phyloP scores from a whole-genome alignment of 164 flowering plant species.

The Akebia trifoliata region DNA sequence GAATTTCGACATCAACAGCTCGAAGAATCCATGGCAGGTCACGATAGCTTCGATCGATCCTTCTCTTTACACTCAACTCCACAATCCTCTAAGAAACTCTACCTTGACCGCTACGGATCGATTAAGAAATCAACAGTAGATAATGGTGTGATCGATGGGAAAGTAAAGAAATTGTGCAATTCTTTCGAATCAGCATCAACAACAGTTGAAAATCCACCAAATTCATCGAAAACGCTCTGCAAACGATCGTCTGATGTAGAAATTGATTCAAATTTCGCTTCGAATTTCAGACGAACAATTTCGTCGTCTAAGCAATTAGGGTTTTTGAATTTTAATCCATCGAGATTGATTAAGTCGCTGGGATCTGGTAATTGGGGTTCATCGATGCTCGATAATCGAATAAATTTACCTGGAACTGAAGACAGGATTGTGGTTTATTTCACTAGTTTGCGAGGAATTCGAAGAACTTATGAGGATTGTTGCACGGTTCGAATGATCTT shows the following conservation, averaged over 20 bases:
- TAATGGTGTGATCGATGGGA: constrained; percentile 8
- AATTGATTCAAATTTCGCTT: constrained; percentile 61
- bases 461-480: constrained; percentile 90
- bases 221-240: constrained; percentile 71
- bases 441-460: constrained; percentile 78
- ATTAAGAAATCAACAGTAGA: background rate
- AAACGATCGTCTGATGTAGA: constrained; percentile 62
- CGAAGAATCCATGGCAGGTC: background rate
- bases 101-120: constrained; percentile 6
- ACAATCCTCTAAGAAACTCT: background rate
- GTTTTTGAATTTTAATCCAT: constrained; percentile 5
- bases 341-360: constrained; percentile 11
- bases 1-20: background rate
- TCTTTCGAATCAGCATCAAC: constrained; percentile 8
- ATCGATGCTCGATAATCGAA: constrained; percentile 9
- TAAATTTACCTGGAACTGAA: constrained; percentile 30
- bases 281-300: constrained; percentile 44
- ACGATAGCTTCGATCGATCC: background rate
- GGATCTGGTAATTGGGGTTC: constrained; percentile 23
- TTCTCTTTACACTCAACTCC: background rate
- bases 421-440: constrained; percentile 62
- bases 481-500: constrained; percentile 56
- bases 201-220: no score
- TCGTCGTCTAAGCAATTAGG: constrained; percentile 37
- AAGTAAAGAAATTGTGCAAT: constrained; percentile 15